Conservation (phyloP, 352 stramenopile genomes). For the Phytophthora boehmeriae region DNA sequence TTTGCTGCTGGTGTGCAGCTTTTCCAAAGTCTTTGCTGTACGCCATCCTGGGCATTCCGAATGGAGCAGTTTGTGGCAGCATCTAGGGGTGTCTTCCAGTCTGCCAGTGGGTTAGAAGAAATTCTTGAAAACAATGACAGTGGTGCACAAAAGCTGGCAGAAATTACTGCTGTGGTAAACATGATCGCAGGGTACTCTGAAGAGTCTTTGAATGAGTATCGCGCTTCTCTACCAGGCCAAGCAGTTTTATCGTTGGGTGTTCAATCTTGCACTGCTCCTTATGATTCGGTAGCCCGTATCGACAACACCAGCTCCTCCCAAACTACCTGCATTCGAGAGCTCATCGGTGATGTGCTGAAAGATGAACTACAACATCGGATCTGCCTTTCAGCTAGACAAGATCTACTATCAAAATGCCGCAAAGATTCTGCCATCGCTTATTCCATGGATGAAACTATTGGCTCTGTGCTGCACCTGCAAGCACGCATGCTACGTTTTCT, state of each 20-base stretch:
- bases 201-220: conserved; percentile 24
- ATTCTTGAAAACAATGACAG: conserved; percentile 6
- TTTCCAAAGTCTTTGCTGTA: conserved; percentile 33
- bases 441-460: conserved; percentile 16
- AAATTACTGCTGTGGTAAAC: conserved; percentile 11
- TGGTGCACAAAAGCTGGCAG: background rate
- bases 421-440: conserved; percentile 19
- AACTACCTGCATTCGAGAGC: conserved; percentile 7
- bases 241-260: background rate
- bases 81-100: conserved; percentile 8
- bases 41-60: conserved; percentile 17
- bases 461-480: conserved; percentile 17
- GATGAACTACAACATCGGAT: conserved; percentile 12
- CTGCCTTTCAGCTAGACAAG: conserved; percentile 19
- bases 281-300: conserved; percentile 20
- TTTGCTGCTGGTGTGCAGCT: conserved; percentile 34
- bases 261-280: conserved; percentile 6
- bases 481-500: conserved; percentile 36
- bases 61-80: conserved; percentile 18
- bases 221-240: conserved; percentile 7
- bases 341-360: conserved; percentile 20
- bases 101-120: background rate
- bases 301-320: conserved; percentile 13
- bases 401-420: conserved; percentile 17
- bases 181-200: conserved; percentile 31